Percentiles rank a stretch among this genome's conserved stretches.
Conservation (phyloP, 345 rosid species). For the Eucalyptus leucophloia region DNA sequence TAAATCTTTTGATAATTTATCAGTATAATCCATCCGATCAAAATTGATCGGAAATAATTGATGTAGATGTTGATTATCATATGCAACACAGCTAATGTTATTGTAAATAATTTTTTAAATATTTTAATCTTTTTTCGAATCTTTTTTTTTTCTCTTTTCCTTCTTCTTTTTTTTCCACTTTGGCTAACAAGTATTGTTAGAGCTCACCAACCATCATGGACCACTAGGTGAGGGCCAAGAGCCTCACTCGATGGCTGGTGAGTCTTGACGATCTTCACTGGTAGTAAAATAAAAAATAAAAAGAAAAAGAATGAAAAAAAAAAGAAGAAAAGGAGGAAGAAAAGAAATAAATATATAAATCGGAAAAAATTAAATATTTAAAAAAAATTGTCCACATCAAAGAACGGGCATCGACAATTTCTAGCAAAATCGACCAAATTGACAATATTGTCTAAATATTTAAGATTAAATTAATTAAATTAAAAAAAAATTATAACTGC, state of each 20-base stretch:
- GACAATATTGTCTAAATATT: fast-evolving
- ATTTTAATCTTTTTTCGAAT: no score
- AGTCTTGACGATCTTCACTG: background rate
- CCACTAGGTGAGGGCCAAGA: no score
- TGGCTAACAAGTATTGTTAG: background rate
- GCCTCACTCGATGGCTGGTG: background rate
- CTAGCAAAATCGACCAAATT: fast-evolving
- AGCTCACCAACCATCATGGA: background rate
- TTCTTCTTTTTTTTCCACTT: background rate
- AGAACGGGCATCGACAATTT: fast-evolving
- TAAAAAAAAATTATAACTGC: no score
- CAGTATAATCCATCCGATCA: fast-evolving
- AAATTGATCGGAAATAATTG: fast-evolving
- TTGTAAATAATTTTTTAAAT: fast-evolving
- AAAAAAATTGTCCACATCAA: no score
- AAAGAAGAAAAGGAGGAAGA: fast-evolving
- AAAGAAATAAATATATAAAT: fast-evolving
- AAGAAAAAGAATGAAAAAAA: no score
- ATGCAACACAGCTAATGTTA: fast-evolving
- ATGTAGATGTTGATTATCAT: background rate
- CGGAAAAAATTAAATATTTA: no score
- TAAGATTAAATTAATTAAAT: background rate
- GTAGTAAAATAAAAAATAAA: no score
- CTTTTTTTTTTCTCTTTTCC: no score
- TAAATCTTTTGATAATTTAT: no score